phyloP scores from a whole-genome alignment of 139 green algal genomes.

The Asterochloris sp. region DNA sequence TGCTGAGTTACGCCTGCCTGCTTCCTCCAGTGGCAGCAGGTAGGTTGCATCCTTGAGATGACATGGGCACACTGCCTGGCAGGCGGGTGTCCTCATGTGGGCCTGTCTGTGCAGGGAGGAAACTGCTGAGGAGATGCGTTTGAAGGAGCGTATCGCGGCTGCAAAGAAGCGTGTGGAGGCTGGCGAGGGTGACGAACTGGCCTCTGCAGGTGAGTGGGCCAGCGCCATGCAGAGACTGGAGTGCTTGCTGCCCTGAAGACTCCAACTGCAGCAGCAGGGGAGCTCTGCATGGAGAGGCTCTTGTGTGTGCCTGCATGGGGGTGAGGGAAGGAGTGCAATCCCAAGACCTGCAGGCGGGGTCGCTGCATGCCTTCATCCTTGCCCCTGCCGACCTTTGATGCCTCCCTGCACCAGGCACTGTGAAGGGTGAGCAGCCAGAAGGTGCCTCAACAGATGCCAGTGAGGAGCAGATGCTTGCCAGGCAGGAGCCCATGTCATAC shows the following conservation, averaged over 20 bases:
- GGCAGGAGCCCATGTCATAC: conserved; percentile 10
- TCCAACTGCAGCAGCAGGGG: conserved; percentile 4
- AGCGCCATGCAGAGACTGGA: not conserved
- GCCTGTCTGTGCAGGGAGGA: conserved; percentile 38
- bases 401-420: too few species aligned
- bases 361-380: too few species aligned
- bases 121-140: conserved; percentile 48
- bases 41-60: not conserved
- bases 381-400: too few species aligned
- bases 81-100: not conserved
- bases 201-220: not conserved
- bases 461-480: not conserved
- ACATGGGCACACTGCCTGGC: not conserved
- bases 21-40: not conserved
- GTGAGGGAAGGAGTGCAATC: conserved; percentile 27
- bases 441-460: not conserved
- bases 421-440: not conserved
- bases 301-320: conserved; percentile 24
- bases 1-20: not conserved
- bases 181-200: conserved; percentile 27
- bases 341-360: too few species aligned
- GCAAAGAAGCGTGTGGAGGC: conserved; percentile 32
- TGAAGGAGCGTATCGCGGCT: conserved; percentile 44
- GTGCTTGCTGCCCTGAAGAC: not conserved
- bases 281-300: not conserved